Evolutionary conservation across 768 basidiomycete genomes (phyloP), one percentile per base, ranked within the genome.

Genomic region (Glaciozyma martinii): DNA sequence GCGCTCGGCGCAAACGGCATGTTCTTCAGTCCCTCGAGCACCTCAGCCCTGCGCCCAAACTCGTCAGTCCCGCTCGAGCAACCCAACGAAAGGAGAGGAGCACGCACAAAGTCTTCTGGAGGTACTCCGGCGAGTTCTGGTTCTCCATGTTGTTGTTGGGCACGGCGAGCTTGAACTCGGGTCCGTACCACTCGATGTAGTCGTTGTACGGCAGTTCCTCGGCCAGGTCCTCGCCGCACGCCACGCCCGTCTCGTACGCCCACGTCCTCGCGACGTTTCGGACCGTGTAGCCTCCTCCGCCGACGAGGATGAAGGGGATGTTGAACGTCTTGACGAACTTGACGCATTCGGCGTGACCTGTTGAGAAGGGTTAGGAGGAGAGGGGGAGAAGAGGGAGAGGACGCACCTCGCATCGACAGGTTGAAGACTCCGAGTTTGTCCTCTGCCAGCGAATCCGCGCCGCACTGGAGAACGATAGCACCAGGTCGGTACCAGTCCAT

Each of bases 371-470:
- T 23, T 16, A 19, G 9, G 49, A 46, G 5, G 42, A 23, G 37
- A 23, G 16, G 29, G 18, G 27, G 29, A 16, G 30, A 47, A 25
- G 43, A 16, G 19, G 43, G 25, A 37, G 37, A 29, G 21, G 21
- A 70, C 78, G 59, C 53, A 78, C 79, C 79, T 58, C 90, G 81
- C 88, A 99, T 91, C 3, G 89, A 89, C 57, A 99, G 76, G 77
- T 99, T 99, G 81, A 98, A 91, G 70, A 90, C 90, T 5, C 94
- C 94, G 10, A 98, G 80, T 75, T 93, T 94, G 79, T 99, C 95
- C 5, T 90, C 91, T 0, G 93, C 84, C 44, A 99, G 80, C 16
- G 93, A 97, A 74, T 99, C 95, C 29, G 91, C 90, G 57, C 95
- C 95, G 73, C 94, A 97, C 76, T 98, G 95, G 15, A 98, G 80